These are phyloP conservation scores for Megacollybia marginata DNA, from an alignment of 768 basidiomycete genomes.

Conservation along the genomic window DNA sequence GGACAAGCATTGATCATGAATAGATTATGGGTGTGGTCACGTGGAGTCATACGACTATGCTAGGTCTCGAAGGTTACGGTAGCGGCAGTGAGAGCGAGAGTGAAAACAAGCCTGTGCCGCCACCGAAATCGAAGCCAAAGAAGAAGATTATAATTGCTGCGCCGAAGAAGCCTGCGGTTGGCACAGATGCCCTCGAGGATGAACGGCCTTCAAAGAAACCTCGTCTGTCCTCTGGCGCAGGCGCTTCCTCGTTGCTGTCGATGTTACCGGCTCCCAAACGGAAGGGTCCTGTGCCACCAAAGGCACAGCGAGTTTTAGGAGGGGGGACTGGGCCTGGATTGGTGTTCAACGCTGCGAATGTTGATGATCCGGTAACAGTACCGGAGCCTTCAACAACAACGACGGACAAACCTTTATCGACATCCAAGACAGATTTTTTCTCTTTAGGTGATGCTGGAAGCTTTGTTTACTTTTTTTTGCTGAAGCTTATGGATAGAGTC, in stretches of 20 bases:
- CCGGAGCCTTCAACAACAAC: slow-evolving; percentile 26
- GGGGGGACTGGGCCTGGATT: slow-evolving; percentile 54
- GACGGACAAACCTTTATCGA: slow-evolving; percentile 42
- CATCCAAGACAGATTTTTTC: slow-evolving; percentile 57
- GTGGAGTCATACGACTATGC: slow-evolving; percentile 34
- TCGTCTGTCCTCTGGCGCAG: slow-evolving; percentile 46
- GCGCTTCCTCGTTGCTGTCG: slow-evolving; percentile 54
- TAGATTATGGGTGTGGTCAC: no score
- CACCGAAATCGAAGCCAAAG: slow-evolving; percentile 29
- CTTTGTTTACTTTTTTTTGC: neutral
- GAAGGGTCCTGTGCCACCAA: slow-evolving; percentile 25
- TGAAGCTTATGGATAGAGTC: neutral
- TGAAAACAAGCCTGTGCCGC: slow-evolving; percentile 22
- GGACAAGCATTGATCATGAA: neutral
- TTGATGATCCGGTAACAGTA: slow-evolving; percentile 11
- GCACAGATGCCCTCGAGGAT: slow-evolving; percentile 31
- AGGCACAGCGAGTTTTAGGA: slow-evolving; percentile 54
- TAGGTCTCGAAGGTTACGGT: slow-evolving; percentile 72
- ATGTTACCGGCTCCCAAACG: slow-evolving; percentile 76
- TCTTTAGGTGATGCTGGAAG: slow-evolving; percentile 38
- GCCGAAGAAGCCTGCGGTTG: slow-evolving; percentile 32
- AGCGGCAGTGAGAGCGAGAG: slow-evolving; percentile 60
- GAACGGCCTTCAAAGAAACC: slow-evolving; percentile 49
- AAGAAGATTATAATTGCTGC: slow-evolving; percentile 57
- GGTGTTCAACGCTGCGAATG: slow-evolving; percentile 36